A percentile compares a stretch with the other conserved stretches of the same genome.
These are phyloP conservation scores for Aspergillus oerlinghausenensis DNA, from an alignment of 2,329 filamentous ascomycete genomes.

Conservation along the genomic window DNA sequence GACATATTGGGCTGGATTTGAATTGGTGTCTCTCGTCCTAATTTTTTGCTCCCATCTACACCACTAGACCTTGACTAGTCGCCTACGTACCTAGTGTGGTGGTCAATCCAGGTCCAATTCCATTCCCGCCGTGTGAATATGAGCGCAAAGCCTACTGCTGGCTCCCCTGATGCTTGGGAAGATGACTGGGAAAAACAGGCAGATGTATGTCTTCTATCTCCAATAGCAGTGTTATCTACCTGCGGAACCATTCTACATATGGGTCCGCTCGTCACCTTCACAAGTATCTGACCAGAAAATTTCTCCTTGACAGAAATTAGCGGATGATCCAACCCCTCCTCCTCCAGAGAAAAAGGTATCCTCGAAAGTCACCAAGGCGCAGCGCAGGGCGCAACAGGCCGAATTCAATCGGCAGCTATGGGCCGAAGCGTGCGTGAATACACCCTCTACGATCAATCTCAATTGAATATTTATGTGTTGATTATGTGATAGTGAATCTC, in stretches of 20 bases:
- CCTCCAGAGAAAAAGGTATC: slow-evolving; percentile 42
- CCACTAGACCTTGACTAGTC: not conserved
- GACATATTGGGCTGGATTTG: not conserved
- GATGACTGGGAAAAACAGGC: slow-evolving; percentile 83
- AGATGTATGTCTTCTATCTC: slow-evolving; percentile 50
- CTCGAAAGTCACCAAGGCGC: slow-evolving; percentile 63
- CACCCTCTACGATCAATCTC: not conserved
- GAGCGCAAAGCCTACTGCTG: slow-evolving; percentile 44
- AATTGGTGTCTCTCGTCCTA: not conserved
- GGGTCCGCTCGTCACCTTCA: not conserved
- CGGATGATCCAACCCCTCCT: slow-evolving; percentile 35
- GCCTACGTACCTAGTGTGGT: not conserved
- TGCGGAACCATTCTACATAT: not conserved
- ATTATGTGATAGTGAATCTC: slow-evolving; percentile 57
- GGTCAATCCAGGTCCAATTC: not conserved
- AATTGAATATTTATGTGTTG: not conserved
- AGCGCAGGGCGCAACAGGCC: slow-evolving; percentile 72
- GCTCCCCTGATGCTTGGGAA: slow-evolving; percentile 77
- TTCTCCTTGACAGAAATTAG: slow-evolving; percentile 34
- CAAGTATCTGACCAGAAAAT: not conserved
- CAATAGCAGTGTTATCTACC: not conserved
- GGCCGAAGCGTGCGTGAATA: slow-evolving; percentile 68
- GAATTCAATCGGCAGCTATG: slow-evolving; percentile 83
- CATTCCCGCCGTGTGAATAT: slow-evolving; percentile 21
- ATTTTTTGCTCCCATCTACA: not conserved